Base-by-base conservation (phyloP, 805 yeast genomes). In the Nematodospora valgi region DNA sequence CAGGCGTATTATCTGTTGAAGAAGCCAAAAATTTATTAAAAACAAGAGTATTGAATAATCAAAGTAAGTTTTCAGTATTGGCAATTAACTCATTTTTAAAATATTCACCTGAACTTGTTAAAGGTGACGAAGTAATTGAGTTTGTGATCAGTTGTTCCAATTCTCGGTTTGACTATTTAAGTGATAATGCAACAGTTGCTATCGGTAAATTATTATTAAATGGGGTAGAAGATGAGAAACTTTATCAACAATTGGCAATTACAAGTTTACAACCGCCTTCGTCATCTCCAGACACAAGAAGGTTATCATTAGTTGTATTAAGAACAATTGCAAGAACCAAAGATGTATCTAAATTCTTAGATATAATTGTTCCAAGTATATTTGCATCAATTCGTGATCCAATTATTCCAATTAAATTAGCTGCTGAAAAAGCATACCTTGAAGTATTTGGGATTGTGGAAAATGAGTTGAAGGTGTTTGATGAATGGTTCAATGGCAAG, bases 381-480 rank as follows among this genome's bases (percentile, higher is more conserved):
- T 91, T 91, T 56, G 65, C 82, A 0, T 81, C 93, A 55, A 82
- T 91, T 26, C 72, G 98, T 45, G 96, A 89, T 51, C 72, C 80
- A n/a, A 69, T 86, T 31, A 86, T 91, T 51, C 97, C 98, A 4
- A 81, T 91, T 47, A 89, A 88, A 51, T 70, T 91, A 43, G 96
- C 97, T 1, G 96, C 96, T 6, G 98, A 91, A 57, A 86, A 86
- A 64, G 88, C 94, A 1, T 88, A 74, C 56, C 56, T 89, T 45
- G 77, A 86, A 2, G 54, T 87, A 12, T 82, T 88, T 59, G 68
- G 74, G 31, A 64, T 91, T 47, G 81, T 85, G 21, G 86, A 82
- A 18, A 17, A 24, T n/a, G 95, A 84, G 43, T 74, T 63, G 7
- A 64, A 68, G 14, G 54, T 73, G 62, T 87, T 86, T 63, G 73